Conservation (phyloP, 192 early-diverging fungal genomes). For the Backusella westeae region DNA sequence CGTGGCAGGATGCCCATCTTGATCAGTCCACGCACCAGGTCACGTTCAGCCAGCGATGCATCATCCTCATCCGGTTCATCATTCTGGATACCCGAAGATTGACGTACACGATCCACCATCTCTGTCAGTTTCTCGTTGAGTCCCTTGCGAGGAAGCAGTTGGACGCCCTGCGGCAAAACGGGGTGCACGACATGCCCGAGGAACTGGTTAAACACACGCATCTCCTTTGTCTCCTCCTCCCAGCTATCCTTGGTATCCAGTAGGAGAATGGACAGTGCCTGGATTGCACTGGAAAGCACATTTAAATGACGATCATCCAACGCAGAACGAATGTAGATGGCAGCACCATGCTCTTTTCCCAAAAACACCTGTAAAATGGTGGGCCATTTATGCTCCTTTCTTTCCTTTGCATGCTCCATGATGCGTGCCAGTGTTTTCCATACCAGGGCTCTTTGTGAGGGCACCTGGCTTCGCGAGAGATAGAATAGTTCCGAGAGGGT, state of each 20-base stretch:
- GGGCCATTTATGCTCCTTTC: background rate
- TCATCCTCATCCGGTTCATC: slow-evolving; percentile 39
- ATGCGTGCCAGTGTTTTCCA: slow-evolving; percentile 62
- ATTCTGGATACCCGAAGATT: background rate
- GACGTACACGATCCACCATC: slow-evolving; percentile 3
- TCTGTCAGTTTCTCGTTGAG: slow-evolving; percentile 19
- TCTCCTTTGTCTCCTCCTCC: slow-evolving; percentile 33
- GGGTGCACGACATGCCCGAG: slow-evolving; percentile 13
- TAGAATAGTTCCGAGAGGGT: slow-evolving; percentile 79
- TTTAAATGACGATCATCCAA: slow-evolving; percentile 65
- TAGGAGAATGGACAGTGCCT: slow-evolving; percentile 45
- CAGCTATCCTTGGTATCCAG: slow-evolving; percentile 15
- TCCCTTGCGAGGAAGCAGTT: background rate
- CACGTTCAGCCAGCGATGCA: slow-evolving; percentile 45
- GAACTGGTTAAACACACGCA: slow-evolving; percentile 23
- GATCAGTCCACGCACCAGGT: slow-evolving; percentile 58
- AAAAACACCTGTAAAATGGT: slow-evolving; percentile 9
- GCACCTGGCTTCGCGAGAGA: slow-evolving; percentile 77
- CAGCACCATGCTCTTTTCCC: slow-evolving; percentile 8
- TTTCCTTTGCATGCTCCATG: slow-evolving; percentile 44
- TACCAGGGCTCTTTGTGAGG: slow-evolving; percentile 72
- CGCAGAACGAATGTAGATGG: slow-evolving; percentile 59
- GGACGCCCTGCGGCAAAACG: background rate
- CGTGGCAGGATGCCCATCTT: slow-evolving; percentile 59
- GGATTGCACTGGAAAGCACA: slow-evolving; percentile 51